Percentiles rank a stretch among this genome's conserved stretches.
Evolutionary conservation across 192 early-diverging fungal species (phyloP).

Genomic region (Lunasporangiospora selenospora): DNA sequence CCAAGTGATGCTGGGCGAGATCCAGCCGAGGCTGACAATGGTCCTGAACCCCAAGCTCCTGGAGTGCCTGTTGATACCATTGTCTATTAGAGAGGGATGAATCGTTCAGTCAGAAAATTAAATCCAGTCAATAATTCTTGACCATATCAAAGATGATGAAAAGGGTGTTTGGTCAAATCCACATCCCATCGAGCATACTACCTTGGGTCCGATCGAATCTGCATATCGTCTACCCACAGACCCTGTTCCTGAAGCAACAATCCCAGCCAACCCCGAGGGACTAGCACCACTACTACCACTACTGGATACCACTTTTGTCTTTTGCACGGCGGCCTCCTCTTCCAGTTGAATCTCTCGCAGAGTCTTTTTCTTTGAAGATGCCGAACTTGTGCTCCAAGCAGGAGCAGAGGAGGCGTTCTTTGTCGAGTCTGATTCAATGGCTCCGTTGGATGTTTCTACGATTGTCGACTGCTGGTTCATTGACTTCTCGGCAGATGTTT

Average conservation of each 20-base stretch:
- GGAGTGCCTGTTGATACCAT: no score
- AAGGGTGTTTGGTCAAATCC: neutral
- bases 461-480: no score
- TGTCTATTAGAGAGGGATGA: no score
- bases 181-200: slow-evolving; percentile 5
- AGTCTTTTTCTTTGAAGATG: slow-evolving; percentile 57
- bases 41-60: no score
- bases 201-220: slow-evolving; percentile 48
- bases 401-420: slow-evolving; percentile 2
- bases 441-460: slow-evolving; percentile 5
- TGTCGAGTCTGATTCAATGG: neutral
- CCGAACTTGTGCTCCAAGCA: slow-evolving; percentile 41
- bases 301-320: neutral
- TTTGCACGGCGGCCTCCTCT: slow-evolving; percentile 60
- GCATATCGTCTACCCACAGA: slow-evolving; percentile 50
- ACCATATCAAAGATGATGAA: no score
- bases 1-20: no score
- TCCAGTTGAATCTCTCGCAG: slow-evolving; percentile 64
- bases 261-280: slow-evolving; percentile 25
- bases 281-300: neutral
- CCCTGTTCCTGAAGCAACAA: slow-evolving; percentile 21
- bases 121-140: no score
- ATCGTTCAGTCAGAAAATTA: no score
- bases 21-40: no score
- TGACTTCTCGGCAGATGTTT: slow-evolving; percentile 7